A percentile compares a stretch with the other conserved stretches of the same genome.
Evolutionary conservation across 1,139 yeast genomes (phyloP).

Genomic region (Blastobotrys malaysiensis): DNA sequence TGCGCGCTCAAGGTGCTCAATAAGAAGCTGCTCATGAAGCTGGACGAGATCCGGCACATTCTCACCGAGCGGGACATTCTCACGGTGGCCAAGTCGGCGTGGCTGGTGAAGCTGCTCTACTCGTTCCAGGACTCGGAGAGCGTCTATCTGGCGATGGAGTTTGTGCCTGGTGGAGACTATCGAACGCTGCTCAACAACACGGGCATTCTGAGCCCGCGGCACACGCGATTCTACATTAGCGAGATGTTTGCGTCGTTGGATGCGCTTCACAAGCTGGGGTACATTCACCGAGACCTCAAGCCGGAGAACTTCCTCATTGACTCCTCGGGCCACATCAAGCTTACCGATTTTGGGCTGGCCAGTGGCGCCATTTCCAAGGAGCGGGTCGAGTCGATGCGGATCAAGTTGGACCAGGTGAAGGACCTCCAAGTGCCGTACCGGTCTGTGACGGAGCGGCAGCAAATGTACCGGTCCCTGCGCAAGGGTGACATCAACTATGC

Average conservation of each 20-base stretch:
- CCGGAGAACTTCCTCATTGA: constrained; percentile 97
- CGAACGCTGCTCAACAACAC: constrained; percentile 91
- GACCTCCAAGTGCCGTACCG: constrained; percentile 59
- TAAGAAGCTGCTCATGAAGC: constrained; percentile 76
- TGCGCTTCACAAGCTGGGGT: constrained; percentile 89
- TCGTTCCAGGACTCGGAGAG: constrained; percentile 93
- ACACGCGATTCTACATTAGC: constrained; percentile 88
- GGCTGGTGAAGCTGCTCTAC: constrained; percentile 90
- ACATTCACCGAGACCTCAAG: constrained; percentile 93
- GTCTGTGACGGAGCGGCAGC: constrained; percentile 82
- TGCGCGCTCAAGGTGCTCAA: constrained; percentile 93
- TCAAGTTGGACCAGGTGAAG: constrained; percentile 74
- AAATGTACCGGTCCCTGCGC: constrained; percentile 72
- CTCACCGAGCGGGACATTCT: constrained; percentile 93
- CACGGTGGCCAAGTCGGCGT: constrained; percentile 89
- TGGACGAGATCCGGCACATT: constrained; percentile 94
- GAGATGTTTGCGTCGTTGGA: constrained; percentile 97
- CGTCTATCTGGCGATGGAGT: constrained; percentile 96
- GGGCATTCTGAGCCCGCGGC: constrained; percentile 87
- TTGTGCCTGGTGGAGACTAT: constrained; percentile 98
- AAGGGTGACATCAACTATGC: constrained; percentile 67
- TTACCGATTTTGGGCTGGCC: constrained; percentile 96
- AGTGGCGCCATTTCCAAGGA: constrained; percentile 94
- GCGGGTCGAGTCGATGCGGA: constrained; percentile 87
- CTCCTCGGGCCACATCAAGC: constrained; percentile 88